These are phyloP conservation scores for Plasmodium gonderi DNA, from an alignment of 169 alveolate species.

Conservation along the genomic window DNA sequence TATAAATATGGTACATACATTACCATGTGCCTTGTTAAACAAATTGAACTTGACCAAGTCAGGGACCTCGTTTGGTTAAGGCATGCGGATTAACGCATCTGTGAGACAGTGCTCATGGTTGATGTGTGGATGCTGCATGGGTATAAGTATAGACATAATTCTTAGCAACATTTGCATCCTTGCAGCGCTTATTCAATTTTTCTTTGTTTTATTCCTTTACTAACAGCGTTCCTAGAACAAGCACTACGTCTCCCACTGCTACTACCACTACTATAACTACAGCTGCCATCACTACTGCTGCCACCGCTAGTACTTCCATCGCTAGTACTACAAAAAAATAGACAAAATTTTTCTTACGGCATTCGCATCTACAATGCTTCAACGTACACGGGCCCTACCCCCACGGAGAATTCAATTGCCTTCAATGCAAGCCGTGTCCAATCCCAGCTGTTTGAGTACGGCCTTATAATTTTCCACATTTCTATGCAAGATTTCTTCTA, in stretches of 20 bases:
- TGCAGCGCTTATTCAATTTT: neutral
- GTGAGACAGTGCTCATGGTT: too few species aligned
- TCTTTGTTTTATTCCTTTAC: too few species aligned
- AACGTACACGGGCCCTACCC: neutral
- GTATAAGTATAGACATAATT: too few species aligned
- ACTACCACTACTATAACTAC: too few species aligned
- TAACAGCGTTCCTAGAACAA: too few species aligned
- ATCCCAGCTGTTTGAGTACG: constrained; percentile 77
- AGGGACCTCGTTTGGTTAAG: neutral
- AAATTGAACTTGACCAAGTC: neutral
- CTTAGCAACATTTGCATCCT: neutral
- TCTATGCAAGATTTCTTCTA: constrained; percentile 93
- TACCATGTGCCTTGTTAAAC: neutral
- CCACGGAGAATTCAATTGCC: constrained; percentile 4
- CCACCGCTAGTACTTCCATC: too few species aligned
- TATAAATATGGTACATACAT: neutral
- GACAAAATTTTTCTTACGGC: neutral
- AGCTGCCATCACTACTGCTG: too few species aligned
- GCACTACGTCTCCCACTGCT: too few species aligned
- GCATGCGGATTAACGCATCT: neutral
- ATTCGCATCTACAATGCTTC: neutral
- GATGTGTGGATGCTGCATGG: too few species aligned
- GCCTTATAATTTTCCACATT: constrained; percentile 93
- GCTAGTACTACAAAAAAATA: too few species aligned
- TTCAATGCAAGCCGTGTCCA: constrained; percentile 68